Conservation (phyloP, 306 rosid species). For the Vicia sativa region DNA sequence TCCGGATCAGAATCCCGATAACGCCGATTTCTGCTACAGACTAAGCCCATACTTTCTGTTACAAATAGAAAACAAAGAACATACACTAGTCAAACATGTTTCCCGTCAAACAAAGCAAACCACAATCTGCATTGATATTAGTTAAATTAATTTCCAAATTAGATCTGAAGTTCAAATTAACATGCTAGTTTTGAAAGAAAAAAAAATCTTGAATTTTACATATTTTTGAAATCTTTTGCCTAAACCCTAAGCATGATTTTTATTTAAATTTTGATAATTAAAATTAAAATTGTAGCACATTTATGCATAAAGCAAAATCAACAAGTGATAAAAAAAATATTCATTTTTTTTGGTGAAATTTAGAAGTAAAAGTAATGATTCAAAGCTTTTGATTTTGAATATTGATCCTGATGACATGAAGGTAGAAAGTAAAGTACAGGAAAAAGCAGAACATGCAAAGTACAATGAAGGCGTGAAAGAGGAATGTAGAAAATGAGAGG, state of each 20-base stretch:
- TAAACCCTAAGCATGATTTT: not conserved
- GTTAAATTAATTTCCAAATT: conserved; percentile 8
- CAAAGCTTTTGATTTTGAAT: not conserved
- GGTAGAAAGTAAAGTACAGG: conserved; percentile 22
- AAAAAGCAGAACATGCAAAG: conserved; percentile 43
- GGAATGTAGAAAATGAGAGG: conserved; percentile 20
- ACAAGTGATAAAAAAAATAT: conserved; percentile 11
- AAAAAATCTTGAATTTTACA: conserved; percentile 8
- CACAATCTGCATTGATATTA: conserved; percentile 5
- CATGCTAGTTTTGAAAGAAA: not conserved
- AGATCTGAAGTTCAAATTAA: conserved; percentile 17
- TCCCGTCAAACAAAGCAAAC: not conserved
- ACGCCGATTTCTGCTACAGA: conserved; percentile 84
- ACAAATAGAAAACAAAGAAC: conserved; percentile 69
- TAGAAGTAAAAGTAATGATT: too few relatives aligned
- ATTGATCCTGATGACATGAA: not conserved
- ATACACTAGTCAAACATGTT: conserved; percentile 45
- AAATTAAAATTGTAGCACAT: not conserved
- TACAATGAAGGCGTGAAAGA: conserved; percentile 34
- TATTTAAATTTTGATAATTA: not conserved
- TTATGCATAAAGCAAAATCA: not conserved
- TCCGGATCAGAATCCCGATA: conserved; percentile 68
- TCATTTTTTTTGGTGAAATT: too few relatives aligned
- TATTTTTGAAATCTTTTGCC: not conserved
- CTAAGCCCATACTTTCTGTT: conserved; percentile 82